phyloP scores from a whole-genome alignment of 2,329 filamentous ascomycete species.

The Drechslerella dactyloides region DNA sequence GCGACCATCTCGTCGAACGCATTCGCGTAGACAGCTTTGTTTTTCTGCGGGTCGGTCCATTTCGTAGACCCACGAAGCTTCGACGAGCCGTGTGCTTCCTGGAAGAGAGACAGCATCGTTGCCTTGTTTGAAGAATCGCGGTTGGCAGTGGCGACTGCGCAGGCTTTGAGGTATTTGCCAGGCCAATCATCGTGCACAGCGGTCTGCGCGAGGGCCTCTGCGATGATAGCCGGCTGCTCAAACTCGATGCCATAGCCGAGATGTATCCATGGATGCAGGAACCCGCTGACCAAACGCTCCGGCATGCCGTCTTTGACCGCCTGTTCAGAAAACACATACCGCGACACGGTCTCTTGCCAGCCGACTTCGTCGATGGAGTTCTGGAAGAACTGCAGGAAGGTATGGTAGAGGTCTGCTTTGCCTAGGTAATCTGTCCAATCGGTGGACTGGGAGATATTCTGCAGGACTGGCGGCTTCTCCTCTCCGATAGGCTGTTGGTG shows the following conservation, averaged over 20 bases:
- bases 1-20: slow-evolving; percentile 69
- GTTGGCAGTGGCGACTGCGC: slow-evolving; percentile 62
- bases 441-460: slow-evolving; percentile 66
- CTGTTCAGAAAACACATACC: slow-evolving; percentile 73
- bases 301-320: slow-evolving; percentile 72
- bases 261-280: slow-evolving; percentile 82
- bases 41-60: slow-evolving; percentile 66
- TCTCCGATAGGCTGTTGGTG: slow-evolving; percentile 62
- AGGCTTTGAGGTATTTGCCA: slow-evolving; percentile 63
- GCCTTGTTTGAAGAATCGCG: slow-evolving; percentile 53
- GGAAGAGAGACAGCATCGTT: slow-evolving; percentile 67
- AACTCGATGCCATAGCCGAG: slow-evolving; percentile 86
- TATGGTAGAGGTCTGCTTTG: slow-evolving; percentile 69
- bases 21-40: slow-evolving; percentile 70
- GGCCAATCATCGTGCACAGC: slow-evolving; percentile 71
- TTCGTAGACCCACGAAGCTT: slow-evolving; percentile 65
- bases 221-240: slow-evolving; percentile 78
- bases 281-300: slow-evolving; percentile 70
- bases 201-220: slow-evolving; percentile 78
- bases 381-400: slow-evolving; percentile 80
- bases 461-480: slow-evolving; percentile 60
- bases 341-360: slow-evolving; percentile 68
- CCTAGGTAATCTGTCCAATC: slow-evolving; percentile 65
- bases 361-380: slow-evolving; percentile 70
- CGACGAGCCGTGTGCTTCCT: slow-evolving; percentile 65